Conservation (phyloP, 2,329 filamentous ascomycete genomes). For the Colletotrichum musae region DNA sequence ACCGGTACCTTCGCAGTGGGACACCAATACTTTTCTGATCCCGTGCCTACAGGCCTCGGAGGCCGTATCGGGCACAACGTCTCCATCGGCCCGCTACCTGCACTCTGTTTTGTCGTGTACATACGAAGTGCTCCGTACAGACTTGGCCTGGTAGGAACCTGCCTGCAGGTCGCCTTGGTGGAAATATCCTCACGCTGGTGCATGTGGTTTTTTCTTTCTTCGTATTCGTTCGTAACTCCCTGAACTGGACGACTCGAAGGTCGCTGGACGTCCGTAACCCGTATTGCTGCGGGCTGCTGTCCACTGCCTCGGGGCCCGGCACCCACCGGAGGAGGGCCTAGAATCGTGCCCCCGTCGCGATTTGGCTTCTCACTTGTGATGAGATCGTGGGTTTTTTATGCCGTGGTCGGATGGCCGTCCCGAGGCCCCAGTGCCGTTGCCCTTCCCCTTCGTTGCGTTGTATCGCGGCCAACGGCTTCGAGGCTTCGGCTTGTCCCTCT, state of each 20-base stretch:
- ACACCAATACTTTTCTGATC: conserved; percentile 24
- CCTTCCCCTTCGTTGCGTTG: not conserved
- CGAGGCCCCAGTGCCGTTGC: conserved; percentile 5
- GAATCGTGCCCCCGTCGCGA: conserved; percentile 18
- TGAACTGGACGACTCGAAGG: conserved; percentile 15
- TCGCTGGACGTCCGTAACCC: conserved; percentile 21
- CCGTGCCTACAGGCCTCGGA: not conserved
- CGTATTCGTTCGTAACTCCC: conserved; percentile 33
- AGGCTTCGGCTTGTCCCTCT: not conserved
- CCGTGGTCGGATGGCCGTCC: conserved; percentile 11
- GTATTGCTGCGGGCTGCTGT: conserved; percentile 22
- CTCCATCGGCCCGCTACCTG: conserved; percentile 10
- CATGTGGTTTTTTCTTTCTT: conserved; percentile 2
- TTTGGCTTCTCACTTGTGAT: conserved; percentile 3
- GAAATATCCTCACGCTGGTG: conserved; percentile 7
- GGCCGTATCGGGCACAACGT: conserved; percentile 23
- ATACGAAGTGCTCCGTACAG: too few relatives aligned
- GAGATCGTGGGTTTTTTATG: conserved; percentile 12
- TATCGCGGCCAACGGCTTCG: conserved; percentile 1
- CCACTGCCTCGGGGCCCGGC: conserved; percentile 28
- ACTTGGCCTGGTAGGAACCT: conserved; percentile 33
- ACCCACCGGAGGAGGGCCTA: conserved; percentile 18
- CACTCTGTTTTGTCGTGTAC: conserved; percentile 1
- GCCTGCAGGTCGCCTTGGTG: conserved; percentile 33
- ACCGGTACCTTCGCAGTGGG: conserved; percentile 30